phyloP scores from a whole-genome alignment of 148 eudicot species.

The Vaccinium darrowii region DNA sequence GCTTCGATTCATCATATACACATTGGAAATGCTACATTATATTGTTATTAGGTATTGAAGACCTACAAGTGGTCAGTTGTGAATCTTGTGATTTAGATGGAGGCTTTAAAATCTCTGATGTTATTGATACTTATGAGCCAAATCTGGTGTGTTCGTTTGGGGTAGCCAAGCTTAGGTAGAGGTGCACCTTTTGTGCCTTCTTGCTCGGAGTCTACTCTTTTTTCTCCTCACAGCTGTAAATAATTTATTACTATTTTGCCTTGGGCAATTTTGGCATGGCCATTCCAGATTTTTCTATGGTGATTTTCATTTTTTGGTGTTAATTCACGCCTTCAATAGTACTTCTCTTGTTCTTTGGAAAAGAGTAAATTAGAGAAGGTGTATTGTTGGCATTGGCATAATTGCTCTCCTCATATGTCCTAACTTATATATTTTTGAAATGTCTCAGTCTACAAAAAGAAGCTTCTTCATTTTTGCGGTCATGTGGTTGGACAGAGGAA shows the following conservation, averaged over 20 bases:
- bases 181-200: neutral
- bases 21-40: neutral
- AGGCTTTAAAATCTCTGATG: neutral
- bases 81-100: neutral
- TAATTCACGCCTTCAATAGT: neutral
- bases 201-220: neutral
- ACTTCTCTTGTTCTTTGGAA: neutral
- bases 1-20: neutral
- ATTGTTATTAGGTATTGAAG: neutral
- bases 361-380: neutral
- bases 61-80: neutral
- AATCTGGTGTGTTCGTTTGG: neutral
- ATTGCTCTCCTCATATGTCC: neutral
- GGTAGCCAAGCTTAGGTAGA: neutral
- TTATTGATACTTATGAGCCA: neutral
- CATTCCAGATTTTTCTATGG: neutral
- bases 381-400: neutral
- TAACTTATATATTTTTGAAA: neutral
- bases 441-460: conserved; percentile 67
- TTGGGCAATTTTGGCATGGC: neutral
- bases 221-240: neutral
- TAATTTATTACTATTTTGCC: neutral
- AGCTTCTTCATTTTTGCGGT: conserved; percentile 49
- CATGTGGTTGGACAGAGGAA: conserved; percentile 76
- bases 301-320: neutral